A percentile compares a stretch with the other conserved stretches of the same genome.
These are phyloP conservation scores for Microcyclosporella mali DNA, from an alignment of 2,329 filamentous ascomycete genomes.

Conservation along the genomic window DNA sequence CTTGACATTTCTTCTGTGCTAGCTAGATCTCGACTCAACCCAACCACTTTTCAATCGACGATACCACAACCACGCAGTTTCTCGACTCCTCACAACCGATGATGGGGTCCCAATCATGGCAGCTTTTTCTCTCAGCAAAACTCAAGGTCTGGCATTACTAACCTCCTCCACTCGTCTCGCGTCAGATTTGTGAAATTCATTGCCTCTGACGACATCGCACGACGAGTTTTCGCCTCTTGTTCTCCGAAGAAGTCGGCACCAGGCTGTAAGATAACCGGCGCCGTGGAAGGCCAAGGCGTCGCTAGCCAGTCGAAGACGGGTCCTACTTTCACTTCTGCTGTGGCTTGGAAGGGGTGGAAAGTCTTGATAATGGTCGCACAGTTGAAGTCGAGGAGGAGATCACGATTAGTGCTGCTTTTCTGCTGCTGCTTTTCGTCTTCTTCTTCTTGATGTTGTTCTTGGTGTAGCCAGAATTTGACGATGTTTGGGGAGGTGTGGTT, in stretches of 20 bases:
- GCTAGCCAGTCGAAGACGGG: slow-evolving; percentile 13
- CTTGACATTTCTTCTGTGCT: too few species aligned
- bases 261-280: slow-evolving; percentile 9
- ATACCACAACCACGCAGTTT: too few species aligned
- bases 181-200: slow-evolving; percentile 4
- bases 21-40: too few species aligned
- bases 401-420: too few species aligned
- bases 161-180: slow-evolving; percentile 4
- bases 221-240: not conserved
- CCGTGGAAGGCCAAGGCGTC: slow-evolving; percentile 6
- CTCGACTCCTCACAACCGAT: too few species aligned
- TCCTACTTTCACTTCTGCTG: slow-evolving; percentile 10
- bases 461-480: slow-evolving; percentile 10
- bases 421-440: slow-evolving; percentile 7
- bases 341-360: slow-evolving; percentile 3
- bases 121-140: not conserved
- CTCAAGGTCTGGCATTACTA: slow-evolving; percentile 3
- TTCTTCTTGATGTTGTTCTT: too few species aligned
- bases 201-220: too few species aligned
- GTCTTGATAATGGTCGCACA: slow-evolving; percentile 9
- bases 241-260: slow-evolving; percentile 9
- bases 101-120: too few species aligned
- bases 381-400: slow-evolving; percentile 9
- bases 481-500: slow-evolving; percentile 2
- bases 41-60: too few species aligned